Base-by-base conservation (phyloP, 2,329 filamentous ascomycete species). In the Teratosphaeria zuluensis region DNA sequence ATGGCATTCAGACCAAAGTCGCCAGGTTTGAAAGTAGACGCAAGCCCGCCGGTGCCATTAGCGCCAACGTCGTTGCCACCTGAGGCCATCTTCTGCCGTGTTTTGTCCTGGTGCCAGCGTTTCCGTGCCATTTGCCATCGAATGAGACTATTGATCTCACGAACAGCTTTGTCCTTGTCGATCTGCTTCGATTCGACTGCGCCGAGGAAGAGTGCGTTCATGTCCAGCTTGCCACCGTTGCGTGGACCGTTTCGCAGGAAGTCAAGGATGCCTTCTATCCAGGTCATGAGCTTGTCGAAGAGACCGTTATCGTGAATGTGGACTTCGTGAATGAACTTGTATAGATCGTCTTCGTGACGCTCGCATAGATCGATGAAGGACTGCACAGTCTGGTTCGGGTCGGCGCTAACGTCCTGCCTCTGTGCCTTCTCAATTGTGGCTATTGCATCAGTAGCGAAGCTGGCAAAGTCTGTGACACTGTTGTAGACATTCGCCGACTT, bases 401-500 rank as follows among this genome's bases (percentile, higher is more conserved):
- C 94, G 1, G 92, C 91, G 1, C 90, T 92, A 53, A 94, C 88
- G 71, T 97, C 94, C 71, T 87, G 84, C 32, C 82, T 77, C 66
- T 87, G 85, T 46, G 83, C 84, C 51, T 81, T 80, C 68, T 87
- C 84, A 56, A 88, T 83, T 64, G 92, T 90, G 69, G 84, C 82
- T 66, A 97, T 96, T 71, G 92, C 89, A 72, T 99, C 94, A 69
- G 96, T 91, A 56, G 94, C 84, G 68, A 99, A 99, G 46, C 85
- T 80, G 0, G 92, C 89, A 76, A 99, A 97, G 73, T 99, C 94
- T 0, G 92, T 97, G 61, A 99, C 92, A 70, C 89, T 95, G 78
- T 86, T 94, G 80, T 97, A 97, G 30, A 99, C 92, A 67, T 97
- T 99, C 64, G 94, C 94, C 21, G 92, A 96, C 76, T 97, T 99